phyloP scores from a whole-genome alignment of 208 protist genomes.

The Histomonas meleagridis region DNA sequence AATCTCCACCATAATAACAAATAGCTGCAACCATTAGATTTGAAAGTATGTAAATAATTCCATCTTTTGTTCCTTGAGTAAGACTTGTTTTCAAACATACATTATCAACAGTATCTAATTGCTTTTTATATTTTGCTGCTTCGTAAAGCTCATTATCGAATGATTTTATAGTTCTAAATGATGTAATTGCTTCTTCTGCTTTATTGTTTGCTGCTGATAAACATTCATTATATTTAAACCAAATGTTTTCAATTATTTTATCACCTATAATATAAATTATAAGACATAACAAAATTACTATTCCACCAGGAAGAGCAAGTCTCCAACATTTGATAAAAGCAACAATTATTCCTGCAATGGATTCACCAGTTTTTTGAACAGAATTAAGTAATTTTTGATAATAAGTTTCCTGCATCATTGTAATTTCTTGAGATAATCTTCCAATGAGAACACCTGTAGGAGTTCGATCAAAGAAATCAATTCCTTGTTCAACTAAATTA shows the following conservation, averaged over 20 bases:
- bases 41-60: background rate
- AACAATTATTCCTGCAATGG: background rate
- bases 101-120: background rate
- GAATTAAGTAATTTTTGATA: background rate
- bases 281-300: too few species aligned
- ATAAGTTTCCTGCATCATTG: background rate
- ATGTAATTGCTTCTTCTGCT: background rate
- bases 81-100: background rate
- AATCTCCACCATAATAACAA: background rate
- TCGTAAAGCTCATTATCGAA: constrained; percentile 29
- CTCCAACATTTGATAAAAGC: background rate
- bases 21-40: background rate
- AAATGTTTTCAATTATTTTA: background rate
- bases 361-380: background rate
- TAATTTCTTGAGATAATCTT: background rate
- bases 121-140: background rate
- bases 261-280: background rate
- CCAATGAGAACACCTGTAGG: background rate
- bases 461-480: background rate
- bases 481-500: background rate
- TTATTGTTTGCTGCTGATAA: background rate
- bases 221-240: background rate
- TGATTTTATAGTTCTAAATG: background rate
- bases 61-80: background rate
- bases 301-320: background rate